Conservation (phyloP, 176 grass and related monocot species). For the Musa itinerans region DNA sequence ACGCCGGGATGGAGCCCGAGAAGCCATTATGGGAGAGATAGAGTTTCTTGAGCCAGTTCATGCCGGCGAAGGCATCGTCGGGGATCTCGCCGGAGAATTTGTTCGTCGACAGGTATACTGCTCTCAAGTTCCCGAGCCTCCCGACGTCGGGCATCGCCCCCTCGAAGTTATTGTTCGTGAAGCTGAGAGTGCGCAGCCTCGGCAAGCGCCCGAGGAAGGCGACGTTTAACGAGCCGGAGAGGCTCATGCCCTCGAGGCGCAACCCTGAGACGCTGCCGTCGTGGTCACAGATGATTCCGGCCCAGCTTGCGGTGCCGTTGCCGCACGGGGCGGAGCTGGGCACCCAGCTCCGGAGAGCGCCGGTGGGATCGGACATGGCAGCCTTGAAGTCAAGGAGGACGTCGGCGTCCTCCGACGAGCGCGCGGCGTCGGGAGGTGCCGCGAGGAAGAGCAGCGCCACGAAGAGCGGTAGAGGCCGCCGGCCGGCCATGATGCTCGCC, state of each 20-base stretch:
- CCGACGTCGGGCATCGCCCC: constrained; percentile 56
- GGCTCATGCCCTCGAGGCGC: constrained; percentile 52
- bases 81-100: constrained; percentile 58
- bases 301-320: constrained; percentile 27
- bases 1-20: constrained; percentile 55
- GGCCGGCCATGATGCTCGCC: constrained; percentile 12
- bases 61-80: constrained; percentile 44
- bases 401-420: constrained; percentile 16
- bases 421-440: neutral
- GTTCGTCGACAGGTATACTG: constrained; percentile 59
- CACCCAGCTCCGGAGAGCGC: constrained; percentile 34
- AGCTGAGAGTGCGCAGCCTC: constrained; percentile 52
- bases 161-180: constrained; percentile 56
- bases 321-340: constrained; percentile 42
- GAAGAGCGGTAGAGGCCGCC: constrained; percentile 9
- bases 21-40: constrained; percentile 46
- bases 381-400: constrained; percentile 56
- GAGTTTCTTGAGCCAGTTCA: constrained; percentile 75
- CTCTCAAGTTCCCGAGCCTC: constrained; percentile 34
- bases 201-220: constrained; percentile 22
- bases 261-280: constrained; percentile 39
- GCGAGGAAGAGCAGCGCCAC: neutral
- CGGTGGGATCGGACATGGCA: constrained; percentile 22
- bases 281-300: constrained; percentile 48
- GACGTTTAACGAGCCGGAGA: constrained; percentile 56